Percentiles rank a stretch among this genome's conserved stretches.
Evolutionary conservation across 2,329 filamentous ascomycete genomes (phyloP).

Genomic region (Diplodia mutila): DNA sequence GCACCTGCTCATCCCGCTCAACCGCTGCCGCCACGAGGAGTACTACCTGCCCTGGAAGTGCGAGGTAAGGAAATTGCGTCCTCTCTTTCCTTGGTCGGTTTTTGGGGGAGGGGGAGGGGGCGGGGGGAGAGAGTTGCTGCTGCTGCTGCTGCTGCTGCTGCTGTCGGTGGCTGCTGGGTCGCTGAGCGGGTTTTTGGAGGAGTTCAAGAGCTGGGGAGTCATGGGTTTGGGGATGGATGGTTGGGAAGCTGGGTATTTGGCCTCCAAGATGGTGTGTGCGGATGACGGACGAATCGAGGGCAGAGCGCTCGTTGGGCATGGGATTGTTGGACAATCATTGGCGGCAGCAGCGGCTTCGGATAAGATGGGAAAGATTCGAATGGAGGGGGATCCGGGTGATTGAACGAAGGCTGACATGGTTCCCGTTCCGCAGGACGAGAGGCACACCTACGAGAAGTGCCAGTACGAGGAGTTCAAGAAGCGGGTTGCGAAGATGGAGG

Average conservation of each 20-base stretch:
- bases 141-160: too few species aligned
- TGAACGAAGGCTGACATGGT: background rate
- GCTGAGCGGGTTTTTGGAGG: background rate
- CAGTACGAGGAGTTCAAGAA: conserved; percentile 99
- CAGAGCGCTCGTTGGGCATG: background rate
- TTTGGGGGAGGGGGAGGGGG: background rate
- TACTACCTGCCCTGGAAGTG: conserved; percentile 99
- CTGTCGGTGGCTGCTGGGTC: background rate
- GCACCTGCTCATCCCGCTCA: conserved; percentile 90
- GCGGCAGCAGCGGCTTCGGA: background rate
- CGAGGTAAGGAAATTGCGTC: conserved; percentile 64
- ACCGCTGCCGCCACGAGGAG: conserved; percentile 87
- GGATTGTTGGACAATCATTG: background rate
- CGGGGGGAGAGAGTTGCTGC: background rate
- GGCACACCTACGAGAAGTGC: conserved; percentile 98
- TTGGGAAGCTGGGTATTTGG: background rate
- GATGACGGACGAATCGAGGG: background rate
- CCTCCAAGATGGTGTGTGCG: too few species aligned
- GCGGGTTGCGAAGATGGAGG: conserved; percentile 97
- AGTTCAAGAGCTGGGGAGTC: background rate
- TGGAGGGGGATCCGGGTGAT: background rate
- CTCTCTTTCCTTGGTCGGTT: background rate
- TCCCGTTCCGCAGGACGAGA: conserved; percentile 59
- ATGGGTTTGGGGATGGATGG: too few species aligned
- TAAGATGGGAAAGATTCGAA: background rate